A percentile compares a stretch with the other conserved stretches of the same genome.
phyloP scores from a whole-genome alignment of 305 asterid species.

The Fraxinus sp. region DNA sequence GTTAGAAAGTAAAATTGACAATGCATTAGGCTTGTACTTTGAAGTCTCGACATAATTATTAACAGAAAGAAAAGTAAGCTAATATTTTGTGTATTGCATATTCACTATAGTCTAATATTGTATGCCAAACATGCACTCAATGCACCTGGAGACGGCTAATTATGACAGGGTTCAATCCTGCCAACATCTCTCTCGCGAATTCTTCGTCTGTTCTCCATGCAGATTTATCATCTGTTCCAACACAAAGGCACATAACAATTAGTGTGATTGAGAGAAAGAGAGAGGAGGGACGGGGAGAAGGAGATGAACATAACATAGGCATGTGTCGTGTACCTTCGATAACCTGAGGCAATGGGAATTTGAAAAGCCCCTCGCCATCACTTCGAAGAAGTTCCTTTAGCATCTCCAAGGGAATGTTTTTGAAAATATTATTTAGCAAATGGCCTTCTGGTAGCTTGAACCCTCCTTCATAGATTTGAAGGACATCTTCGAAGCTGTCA shows the following conservation, averaged over 20 bases:
- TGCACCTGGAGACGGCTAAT: constrained; percentile 69
- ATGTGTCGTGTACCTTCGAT: constrained; percentile 50
- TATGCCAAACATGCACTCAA: background rate
- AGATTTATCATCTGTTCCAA: constrained; percentile 54
- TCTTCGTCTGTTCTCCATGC: constrained; percentile 95
- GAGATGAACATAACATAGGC: background rate
- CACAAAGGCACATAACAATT: background rate
- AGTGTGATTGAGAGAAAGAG: background rate
- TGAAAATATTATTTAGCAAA: constrained; percentile 37
- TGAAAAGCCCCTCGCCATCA: constrained; percentile 59
- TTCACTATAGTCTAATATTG: background rate
- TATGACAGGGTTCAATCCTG: constrained; percentile 66
- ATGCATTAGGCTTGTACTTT: background rate
- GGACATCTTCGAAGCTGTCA: constrained; percentile 62
- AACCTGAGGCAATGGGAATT: constrained; percentile 71
- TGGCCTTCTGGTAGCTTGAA: constrained; percentile 38
- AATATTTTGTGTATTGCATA: background rate
- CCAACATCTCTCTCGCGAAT: constrained; percentile 82
- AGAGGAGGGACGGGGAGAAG: background rate
- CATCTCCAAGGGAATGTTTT: constrained; percentile 51
- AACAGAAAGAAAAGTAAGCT: background rate
- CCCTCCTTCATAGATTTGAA: constrained; percentile 55
- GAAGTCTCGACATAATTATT: background rate
- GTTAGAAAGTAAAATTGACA: background rate
- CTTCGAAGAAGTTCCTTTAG: constrained; percentile 57